These are phyloP conservation scores for Moesziomyces sp. DNA, from an alignment of 1,284 basidiomycete genomes.

Conservation along the genomic window DNA sequence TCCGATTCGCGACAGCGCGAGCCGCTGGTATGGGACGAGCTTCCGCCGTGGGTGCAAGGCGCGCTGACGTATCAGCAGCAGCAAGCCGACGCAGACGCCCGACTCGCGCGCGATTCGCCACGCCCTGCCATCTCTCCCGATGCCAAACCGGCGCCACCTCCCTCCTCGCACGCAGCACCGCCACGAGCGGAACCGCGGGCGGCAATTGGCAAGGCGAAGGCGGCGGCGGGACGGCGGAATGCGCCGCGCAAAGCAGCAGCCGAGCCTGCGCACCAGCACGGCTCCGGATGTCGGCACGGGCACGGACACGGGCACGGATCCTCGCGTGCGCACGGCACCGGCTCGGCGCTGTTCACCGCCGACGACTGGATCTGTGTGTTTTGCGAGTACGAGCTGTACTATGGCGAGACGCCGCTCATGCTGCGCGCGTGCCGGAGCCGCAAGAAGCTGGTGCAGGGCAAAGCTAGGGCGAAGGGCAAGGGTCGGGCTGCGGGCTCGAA, in stretches of 20 bases:
- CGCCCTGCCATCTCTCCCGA: no score
- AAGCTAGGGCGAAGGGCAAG: conserved; percentile 60
- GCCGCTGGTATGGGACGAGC: background rate
- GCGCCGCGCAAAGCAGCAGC: conserved; percentile 58
- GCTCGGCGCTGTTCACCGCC: conserved; percentile 39
- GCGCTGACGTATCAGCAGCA: conserved; percentile 7
- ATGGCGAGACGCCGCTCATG: conserved; percentile 63
- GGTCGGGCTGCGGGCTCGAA: conserved; percentile 37
- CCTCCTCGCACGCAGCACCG: conserved; percentile 4
- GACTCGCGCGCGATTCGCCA: background rate
- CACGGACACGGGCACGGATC: conserved; percentile 8
- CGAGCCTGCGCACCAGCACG: conserved; percentile 51
- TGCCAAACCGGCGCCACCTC: background rate
- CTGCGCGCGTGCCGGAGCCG: conserved; percentile 58
- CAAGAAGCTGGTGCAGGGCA: conserved; percentile 62
- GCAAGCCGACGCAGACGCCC: background rate
- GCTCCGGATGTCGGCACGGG: conserved; percentile 6
- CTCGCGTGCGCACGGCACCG: conserved; percentile 6
- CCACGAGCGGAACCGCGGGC: background rate
- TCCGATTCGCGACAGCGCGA: no score
- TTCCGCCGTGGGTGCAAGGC: conserved; percentile 14
- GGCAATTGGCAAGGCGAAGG: conserved; percentile 4
- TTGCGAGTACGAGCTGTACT: conserved; percentile 69
- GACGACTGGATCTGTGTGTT: conserved; percentile 67
- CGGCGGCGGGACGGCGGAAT: conserved; percentile 8